These are phyloP conservation scores for Skeletonema potamos DNA, from an alignment of 108 stramenopile genomes.

Conservation along the genomic window DNA sequence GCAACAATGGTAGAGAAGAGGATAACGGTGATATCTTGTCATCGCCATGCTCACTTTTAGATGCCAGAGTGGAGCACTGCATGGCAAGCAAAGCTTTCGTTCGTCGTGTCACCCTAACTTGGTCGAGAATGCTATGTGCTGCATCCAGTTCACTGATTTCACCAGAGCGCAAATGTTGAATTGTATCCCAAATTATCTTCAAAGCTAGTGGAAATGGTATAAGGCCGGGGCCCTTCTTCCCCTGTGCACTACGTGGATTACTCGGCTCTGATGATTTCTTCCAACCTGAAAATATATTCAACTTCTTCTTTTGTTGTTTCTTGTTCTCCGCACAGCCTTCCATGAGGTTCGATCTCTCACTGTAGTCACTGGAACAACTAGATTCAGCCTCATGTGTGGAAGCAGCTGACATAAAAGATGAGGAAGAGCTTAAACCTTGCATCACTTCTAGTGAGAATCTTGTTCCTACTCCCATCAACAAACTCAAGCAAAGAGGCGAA, in stretches of 20 bases:
- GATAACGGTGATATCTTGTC: neutral
- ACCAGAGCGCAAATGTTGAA: conserved; percentile 40
- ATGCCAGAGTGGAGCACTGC: conserved; percentile 45
- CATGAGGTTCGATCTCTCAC: neutral
- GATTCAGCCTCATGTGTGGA: neutral
- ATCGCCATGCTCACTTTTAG: conserved; percentile 16
- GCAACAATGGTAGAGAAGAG: neutral
- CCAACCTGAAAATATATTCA: conserved; percentile 38
- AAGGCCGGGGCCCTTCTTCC: conserved; percentile 1
- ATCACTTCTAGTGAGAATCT: conserved; percentile 26
- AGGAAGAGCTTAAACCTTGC: conserved; percentile 5
- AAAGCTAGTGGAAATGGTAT: conserved; percentile 31
- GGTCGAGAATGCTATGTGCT: conserved; percentile 48
- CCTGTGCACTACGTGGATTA: neutral
- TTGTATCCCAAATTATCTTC: conserved; percentile 38
- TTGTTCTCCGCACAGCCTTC: neutral
- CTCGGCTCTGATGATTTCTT: neutral
- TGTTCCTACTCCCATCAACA: conserved; percentile 69
- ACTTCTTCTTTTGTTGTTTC: conserved; percentile 33
- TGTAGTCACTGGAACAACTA: neutral
- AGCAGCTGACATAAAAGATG: conserved; percentile 29
- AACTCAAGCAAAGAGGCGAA: conserved; percentile 65
- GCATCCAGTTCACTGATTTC: conserved; percentile 55
- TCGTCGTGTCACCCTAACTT: conserved; percentile 33
- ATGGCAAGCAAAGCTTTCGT: conserved; percentile 49